Evolutionary conservation across 208 protist genomes (phyloP).

Genomic region (Porcisia deanei): DNA sequence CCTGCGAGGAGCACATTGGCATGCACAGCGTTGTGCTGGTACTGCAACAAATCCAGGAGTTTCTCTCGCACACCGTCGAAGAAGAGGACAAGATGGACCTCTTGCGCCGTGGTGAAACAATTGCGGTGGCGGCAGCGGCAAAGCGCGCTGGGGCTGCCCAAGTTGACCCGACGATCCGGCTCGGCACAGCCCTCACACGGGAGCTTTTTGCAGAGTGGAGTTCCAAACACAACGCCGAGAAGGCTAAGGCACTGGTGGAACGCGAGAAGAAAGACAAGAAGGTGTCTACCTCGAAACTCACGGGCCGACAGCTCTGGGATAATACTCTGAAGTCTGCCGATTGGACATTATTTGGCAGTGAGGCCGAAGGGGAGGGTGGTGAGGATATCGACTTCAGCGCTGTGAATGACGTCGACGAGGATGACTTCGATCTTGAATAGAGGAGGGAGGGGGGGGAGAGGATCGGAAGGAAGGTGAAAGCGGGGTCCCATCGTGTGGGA

Average conservation of each 20-base stretch:
- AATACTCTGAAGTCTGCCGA: constrained; percentile 69
- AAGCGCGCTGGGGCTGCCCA: constrained; percentile 23
- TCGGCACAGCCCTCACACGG: constrained; percentile 79
- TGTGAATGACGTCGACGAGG: constrained; percentile 43
- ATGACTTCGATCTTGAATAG: constrained; percentile 78
- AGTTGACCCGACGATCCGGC: constrained; percentile 73
- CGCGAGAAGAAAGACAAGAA: constrained; percentile 39
- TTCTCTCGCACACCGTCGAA: constrained; percentile 50
- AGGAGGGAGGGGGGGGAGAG: too few species aligned
- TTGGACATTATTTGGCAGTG: constrained; percentile 77
- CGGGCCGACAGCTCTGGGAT: constrained; percentile 88
- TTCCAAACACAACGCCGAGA: constrained; percentile 56
- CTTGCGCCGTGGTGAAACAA: constrained; percentile 60
- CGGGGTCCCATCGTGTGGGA: too few species aligned
- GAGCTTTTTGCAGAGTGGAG: constrained; percentile 88
- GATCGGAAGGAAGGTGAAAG: too few species aligned
- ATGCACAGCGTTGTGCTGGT: constrained; percentile 73
- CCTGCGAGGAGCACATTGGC: constrained; percentile 76
- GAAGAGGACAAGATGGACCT: constrained; percentile 78
- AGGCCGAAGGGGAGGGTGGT: constrained; percentile 48
- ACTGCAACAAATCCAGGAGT: constrained; percentile 79
- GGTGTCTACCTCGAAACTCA: constrained; percentile 65
- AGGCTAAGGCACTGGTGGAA: constrained; percentile 42
- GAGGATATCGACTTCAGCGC: constrained; percentile 77
- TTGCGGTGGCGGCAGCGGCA: constrained; percentile 44